Evolutionary conservation across 169 alveolate genomes (phyloP).

Genomic region (Sarcocystis neurona): DNA sequence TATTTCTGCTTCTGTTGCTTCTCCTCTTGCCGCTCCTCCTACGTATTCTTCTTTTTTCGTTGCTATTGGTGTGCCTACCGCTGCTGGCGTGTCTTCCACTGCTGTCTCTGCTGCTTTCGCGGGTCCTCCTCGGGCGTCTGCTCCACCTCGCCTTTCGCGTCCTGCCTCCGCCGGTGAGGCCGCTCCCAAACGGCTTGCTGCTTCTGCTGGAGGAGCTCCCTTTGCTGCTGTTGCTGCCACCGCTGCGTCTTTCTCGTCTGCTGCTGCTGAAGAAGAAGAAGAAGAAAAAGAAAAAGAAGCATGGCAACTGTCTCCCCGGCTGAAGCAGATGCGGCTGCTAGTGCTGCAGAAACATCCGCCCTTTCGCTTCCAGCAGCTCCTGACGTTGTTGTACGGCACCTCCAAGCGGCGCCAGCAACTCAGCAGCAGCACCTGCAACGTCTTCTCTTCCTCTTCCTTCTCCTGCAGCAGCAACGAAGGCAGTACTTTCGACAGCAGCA

Average conservation of each 20-base stretch:
- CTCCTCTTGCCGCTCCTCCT: conserved; percentile 26
- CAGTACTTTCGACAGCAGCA: neutral
- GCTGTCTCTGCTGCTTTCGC: neutral
- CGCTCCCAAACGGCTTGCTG: neutral
- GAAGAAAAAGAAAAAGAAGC: no score
- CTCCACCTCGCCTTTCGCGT: neutral
- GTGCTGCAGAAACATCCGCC: neutral
- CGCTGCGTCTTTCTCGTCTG: neutral
- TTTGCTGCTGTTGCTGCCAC: neutral
- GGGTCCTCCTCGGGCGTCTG: neutral
- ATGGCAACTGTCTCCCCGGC: neutral
- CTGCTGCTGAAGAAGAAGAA: no score
- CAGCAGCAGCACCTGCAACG: no score
- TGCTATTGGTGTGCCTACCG: no score
- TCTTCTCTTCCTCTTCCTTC: neutral
- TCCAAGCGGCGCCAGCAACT: neutral
- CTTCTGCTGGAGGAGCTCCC: neutral
- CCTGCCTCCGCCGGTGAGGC: neutral
- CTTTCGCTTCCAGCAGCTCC: conserved; percentile 4
- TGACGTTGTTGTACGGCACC: neutral
- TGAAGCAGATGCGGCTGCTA: neutral
- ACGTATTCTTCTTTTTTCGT: neutral
- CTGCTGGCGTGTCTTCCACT: no score
- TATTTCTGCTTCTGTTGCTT: neutral
- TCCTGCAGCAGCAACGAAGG: neutral